Base-by-base conservation (phyloP, 371 early-diverging fungal species). In the Apophysomyces elegans region DNA sequence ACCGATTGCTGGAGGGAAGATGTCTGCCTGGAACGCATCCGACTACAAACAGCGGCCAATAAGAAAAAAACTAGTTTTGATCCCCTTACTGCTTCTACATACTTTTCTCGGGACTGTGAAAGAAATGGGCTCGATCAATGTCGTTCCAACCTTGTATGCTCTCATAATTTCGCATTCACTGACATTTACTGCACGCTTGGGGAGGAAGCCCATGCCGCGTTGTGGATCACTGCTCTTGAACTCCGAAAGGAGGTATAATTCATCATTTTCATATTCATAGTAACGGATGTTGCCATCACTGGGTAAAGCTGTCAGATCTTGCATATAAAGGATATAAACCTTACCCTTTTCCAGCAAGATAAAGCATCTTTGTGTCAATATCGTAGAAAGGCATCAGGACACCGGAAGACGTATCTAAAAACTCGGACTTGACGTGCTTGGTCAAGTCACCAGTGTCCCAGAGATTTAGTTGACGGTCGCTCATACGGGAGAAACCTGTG, bases 261-360 rank as follows among this genome's bases (percentile, higher is more conserved):
- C 88, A 66, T 92, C 91, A 71, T 92, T 91, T 58, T 94, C 96
- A 58, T 90, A 95, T 81, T 99, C 99, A 76, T 91, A 99, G 86
- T 98, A 98, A 45, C 97, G 91, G 74, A 99, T 97, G 78, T 95
- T 98, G 56, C 97, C 97, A 76, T 99, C 99, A 73, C 99, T 95
- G 39, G 7, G n/a, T 13, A 45, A 32, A 59, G 68, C 9, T 3
- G 58, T 58, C n/a, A 77, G 45, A 65, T 46, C 36, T 36, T 47
- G 21, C 7, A 59, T 36, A 59, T 56, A n/a, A 45, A n/a, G 57
- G 26, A 37, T 21, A n/a, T n/a, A 26, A 46, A 11, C 44, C 72
- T 73, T 78, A 81, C 82, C 86, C 96, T 80, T 98, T 98, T 60
- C 99, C 99, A 32, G 96, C 99, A 62, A 99, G 77, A 79, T 92